phyloP scores from a whole-genome alignment of 495 filamentous ascomycete species.

The Lasiosphaeria miniovina region DNA sequence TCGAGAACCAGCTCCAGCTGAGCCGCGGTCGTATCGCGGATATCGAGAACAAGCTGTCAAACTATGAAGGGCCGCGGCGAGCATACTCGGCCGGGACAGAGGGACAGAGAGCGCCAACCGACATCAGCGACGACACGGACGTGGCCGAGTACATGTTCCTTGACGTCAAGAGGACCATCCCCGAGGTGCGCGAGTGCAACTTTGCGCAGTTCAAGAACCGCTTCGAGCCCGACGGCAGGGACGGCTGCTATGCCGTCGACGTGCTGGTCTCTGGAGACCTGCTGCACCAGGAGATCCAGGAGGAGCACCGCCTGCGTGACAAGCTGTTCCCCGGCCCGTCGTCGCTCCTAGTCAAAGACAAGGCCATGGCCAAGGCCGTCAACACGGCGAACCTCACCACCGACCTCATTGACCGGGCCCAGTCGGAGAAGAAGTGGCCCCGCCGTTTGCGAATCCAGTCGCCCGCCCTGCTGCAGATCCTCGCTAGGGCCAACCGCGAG shows the following conservation, averaged over 20 bases:
- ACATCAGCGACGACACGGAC: conserved; percentile 14
- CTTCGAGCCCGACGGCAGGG: conserved; percentile 26
- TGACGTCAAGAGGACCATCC: conserved; percentile 12
- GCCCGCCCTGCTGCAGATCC: conserved; percentile 33
- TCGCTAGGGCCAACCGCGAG: conserved; percentile 29
- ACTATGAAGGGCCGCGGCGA: too few relatives aligned
- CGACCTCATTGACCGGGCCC: conserved; percentile 18
- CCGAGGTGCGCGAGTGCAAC: conserved; percentile 27
- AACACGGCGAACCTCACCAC: conserved; percentile 9
- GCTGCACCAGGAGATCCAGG: conserved; percentile 32
- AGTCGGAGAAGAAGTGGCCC: conserved; percentile 29
- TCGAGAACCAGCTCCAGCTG: too few relatives aligned
- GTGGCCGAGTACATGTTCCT: conserved; percentile 10
- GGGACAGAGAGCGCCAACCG: too few relatives aligned
- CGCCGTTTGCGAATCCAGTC: conserved; percentile 42
- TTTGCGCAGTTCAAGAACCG: conserved; percentile 41
- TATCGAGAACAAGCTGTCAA: too few relatives aligned
- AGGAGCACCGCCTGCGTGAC: conserved; percentile 23
- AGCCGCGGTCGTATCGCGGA: too few relatives aligned
- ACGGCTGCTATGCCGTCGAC: conserved; percentile 32
- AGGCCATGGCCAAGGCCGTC: conserved; percentile 13
- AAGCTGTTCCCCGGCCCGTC: conserved; percentile 9
- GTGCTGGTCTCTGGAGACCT: conserved; percentile 29
- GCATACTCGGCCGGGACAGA: too few relatives aligned
- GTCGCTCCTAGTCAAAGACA: conserved; percentile 27